A percentile compares a stretch with the other conserved stretches of the same genome.
phyloP scores from a whole-genome alignment of 2,329 filamentous ascomycete species.

The Nemania diffusa region DNA sequence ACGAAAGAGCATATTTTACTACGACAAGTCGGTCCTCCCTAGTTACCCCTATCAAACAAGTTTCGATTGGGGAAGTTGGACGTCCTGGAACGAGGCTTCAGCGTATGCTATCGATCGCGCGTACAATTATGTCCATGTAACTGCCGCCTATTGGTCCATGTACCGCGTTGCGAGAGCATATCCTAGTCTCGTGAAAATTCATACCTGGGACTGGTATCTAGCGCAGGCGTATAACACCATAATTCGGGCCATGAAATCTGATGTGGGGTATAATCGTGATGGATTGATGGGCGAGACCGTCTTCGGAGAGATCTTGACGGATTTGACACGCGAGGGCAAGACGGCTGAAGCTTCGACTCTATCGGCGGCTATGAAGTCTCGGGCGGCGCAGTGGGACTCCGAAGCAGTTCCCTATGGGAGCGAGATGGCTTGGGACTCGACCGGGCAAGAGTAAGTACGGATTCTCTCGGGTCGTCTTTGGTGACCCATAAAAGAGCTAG shows the following conservation, averaged over 20 bases:
- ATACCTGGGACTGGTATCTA: conserved; percentile 66
- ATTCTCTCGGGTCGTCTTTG: not conserved
- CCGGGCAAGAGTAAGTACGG: conserved; percentile 61
- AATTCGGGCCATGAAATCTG: conserved; percentile 51
- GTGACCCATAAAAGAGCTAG: not conserved
- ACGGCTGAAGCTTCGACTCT: conserved; percentile 53
- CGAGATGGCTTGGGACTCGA: conserved; percentile 72
- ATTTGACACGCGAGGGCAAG: conserved; percentile 60
- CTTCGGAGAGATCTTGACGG: conserved; percentile 62
- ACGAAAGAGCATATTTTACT: conserved; percentile 67
- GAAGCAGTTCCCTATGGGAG: conserved; percentile 66
- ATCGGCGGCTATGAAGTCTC: conserved; percentile 58
- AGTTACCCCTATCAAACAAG: conserved; percentile 56
- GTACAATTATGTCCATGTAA: conserved; percentile 69
- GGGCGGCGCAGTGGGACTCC: conserved; percentile 62
- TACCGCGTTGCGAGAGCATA: conserved; percentile 65
- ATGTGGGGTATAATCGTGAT: conserved; percentile 57
- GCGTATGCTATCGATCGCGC: conserved; percentile 61
- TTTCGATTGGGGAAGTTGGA: conserved; percentile 62
- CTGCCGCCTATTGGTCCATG: conserved; percentile 66
- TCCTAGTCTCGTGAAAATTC: conserved; percentile 54
- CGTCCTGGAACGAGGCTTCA: conserved; percentile 60
- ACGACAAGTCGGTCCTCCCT: conserved; percentile 58
- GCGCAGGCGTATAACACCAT: conserved; percentile 64
- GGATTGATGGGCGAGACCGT: conserved; percentile 71